phyloP scores from a whole-genome alignment of 163 green algal species.

The Coccomyxa subellipsoidea region DNA sequence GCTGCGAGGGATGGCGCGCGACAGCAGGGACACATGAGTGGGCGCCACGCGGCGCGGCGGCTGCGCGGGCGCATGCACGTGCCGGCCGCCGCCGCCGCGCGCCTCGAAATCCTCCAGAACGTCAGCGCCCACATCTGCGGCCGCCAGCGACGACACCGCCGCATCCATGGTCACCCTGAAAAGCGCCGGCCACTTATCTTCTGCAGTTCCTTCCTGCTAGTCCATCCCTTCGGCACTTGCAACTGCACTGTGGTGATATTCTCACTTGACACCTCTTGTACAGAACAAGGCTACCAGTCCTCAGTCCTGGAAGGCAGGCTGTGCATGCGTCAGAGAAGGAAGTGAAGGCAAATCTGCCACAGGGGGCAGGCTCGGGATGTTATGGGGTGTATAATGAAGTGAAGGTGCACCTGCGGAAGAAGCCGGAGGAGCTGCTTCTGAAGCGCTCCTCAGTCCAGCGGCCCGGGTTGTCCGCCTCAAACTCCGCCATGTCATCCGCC shows the following conservation, averaged over 20 bases:
- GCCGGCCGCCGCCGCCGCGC: too few species aligned
- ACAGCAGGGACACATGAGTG: neutral
- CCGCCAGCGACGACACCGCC: neutral
- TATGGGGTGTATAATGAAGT: neutral
- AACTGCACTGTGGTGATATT: too few species aligned
- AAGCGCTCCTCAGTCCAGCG: neutral
- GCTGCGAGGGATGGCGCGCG: neutral
- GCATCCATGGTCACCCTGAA: neutral
- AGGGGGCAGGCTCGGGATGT: too few species aligned
- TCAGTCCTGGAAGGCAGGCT: too few species aligned
- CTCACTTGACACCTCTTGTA: too few species aligned
- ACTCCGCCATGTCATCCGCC: slow-evolving; percentile 4
- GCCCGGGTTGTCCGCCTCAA: neutral
- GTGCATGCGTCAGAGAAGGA: too few species aligned
- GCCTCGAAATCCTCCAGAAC: neutral
- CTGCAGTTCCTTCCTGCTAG: neutral
- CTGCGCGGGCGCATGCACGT: neutral
- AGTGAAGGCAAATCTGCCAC: too few species aligned
- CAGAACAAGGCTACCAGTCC: too few species aligned
- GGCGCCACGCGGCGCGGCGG: neutral
- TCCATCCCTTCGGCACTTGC: too few species aligned
- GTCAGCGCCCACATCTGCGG: neutral
- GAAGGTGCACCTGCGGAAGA: neutral
- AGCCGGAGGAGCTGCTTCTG: neutral
- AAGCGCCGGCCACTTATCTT: neutral